Base-by-base conservation (phyloP, 2,329 filamentous ascomycete species). In the Pezicula carpinea region DNA sequence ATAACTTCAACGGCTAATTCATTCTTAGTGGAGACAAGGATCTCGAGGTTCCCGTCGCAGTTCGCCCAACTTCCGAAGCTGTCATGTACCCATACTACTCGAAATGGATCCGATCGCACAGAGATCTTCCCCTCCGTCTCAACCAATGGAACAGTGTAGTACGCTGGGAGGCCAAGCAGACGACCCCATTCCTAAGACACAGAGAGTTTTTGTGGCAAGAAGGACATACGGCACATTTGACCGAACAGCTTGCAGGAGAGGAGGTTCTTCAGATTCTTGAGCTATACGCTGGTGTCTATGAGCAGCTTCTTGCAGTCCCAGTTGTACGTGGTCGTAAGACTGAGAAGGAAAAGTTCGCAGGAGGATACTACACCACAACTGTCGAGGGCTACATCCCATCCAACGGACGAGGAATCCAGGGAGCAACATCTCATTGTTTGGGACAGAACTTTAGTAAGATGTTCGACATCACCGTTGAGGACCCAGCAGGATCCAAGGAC, bases 371-470 rank as follows among this genome's bases (percentile, higher is more conserved):
- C 74, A 97, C 93, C 40, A 95, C 92, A 49, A 99, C 93, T 1
- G 87, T 95, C 40, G 93, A 99, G 71, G 93, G 90, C 29, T 99
- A 96, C 68, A 96, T 99, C 57, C 91, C 93, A 31, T 83, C 89
- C 52, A 97, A 95, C 55, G 93, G 93, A 19, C 87, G 93, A 65
- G 93, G 93, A 66, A 97, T 99, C 51, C 93, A 99, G 72, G 93
- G 91, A 56, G 93, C 83, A 44, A 99, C 93, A 34, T 96, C 89
- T 44, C 93, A 99, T 74, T 67, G 66, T 60, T 77, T 99, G 7
- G 93, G 93, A 44, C 93, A 99, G 71, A 96, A 99, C 73, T 99
- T 99, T 72, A 91, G 86, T 67, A 96, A 95, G 72, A 99, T 99
- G 91, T 99, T 97, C 66, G 87, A 93, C 68, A 97, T 99, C 66